A percentile compares a stretch with the other conserved stretches of the same genome.
phyloP scores from a whole-genome alignment of 2,329 filamentous ascomycete genomes.

The Claviceps sorghi region DNA sequence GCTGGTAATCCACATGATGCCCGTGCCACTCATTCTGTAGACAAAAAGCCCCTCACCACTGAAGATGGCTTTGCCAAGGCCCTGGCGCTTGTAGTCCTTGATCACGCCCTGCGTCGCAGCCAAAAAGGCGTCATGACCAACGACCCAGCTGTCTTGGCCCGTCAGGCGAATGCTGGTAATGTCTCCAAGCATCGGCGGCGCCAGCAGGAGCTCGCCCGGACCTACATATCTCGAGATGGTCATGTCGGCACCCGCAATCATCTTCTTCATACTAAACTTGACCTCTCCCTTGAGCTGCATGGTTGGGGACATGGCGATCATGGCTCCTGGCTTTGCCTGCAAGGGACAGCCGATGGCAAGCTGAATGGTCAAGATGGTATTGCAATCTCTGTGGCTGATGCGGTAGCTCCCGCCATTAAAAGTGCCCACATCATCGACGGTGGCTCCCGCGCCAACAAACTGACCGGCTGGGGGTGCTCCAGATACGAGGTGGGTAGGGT shows the following conservation, averaged over 20 bases:
- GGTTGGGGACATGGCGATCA: slow-evolving; percentile 91
- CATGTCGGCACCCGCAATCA: slow-evolving; percentile 72
- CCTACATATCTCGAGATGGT: slow-evolving; percentile 68
- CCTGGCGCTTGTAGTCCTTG: slow-evolving; percentile 80
- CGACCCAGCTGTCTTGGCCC: slow-evolving; percentile 63
- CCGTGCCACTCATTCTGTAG: slow-evolving; percentile 69
- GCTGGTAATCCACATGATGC: slow-evolving; percentile 78
- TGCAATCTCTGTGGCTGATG: slow-evolving; percentile 82
- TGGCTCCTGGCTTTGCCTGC: slow-evolving; percentile 64
- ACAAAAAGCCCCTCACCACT: slow-evolving; percentile 85
- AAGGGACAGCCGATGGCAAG: slow-evolving; percentile 80
- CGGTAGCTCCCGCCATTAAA: slow-evolving; percentile 95
- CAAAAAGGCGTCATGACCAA: slow-evolving; percentile 77
- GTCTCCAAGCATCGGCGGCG: slow-evolving; percentile 67
- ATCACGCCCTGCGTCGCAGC: slow-evolving; percentile 72
- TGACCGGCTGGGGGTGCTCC: slow-evolving; percentile 32
- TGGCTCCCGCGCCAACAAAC: slow-evolving; percentile 47
- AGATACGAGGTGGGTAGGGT: slow-evolving; percentile 19
- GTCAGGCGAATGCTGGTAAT: slow-evolving; percentile 64
- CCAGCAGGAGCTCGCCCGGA: slow-evolving; percentile 78
- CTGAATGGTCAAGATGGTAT: slow-evolving; percentile 79
- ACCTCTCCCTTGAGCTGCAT: slow-evolving; percentile 69
- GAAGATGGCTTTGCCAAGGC: slow-evolving; percentile 81
- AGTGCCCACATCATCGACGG: slow-evolving; percentile 75
- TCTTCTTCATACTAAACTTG: slow-evolving; percentile 83